Percentiles rank a stretch among this genome's conserved stretches.
phyloP scores from a whole-genome alignment of 2,329 filamentous ascomycete species.

The Alternaria incomplexa region DNA sequence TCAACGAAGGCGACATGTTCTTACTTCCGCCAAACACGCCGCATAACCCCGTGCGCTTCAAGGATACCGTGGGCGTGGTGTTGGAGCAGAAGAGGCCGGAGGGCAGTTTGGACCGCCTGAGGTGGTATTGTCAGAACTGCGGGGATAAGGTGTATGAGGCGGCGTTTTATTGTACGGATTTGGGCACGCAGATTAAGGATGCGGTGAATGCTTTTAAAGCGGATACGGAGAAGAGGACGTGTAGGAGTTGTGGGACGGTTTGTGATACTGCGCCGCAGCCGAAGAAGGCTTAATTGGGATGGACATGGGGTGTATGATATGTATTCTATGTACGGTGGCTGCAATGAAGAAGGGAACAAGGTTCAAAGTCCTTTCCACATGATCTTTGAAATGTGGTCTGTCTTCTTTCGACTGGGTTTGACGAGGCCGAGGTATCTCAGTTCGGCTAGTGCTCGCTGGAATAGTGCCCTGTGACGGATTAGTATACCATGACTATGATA shows the following conservation, averaged over 20 bases:
- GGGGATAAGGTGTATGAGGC: slow-evolving; percentile 80
- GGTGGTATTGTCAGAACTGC: slow-evolving; percentile 87
- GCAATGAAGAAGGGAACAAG: not conserved
- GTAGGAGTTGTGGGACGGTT: slow-evolving; percentile 75
- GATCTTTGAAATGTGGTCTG: slow-evolving; percentile 88
- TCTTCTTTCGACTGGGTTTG: slow-evolving; percentile 88
- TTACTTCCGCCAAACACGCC: slow-evolving; percentile 92
- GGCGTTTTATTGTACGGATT: slow-evolving; percentile 83
- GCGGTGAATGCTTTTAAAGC: slow-evolving; percentile 83
- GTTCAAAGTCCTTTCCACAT: slow-evolving; percentile 74
- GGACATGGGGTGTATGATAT: not conserved
- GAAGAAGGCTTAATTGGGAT: slow-evolving; percentile 18
- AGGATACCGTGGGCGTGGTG: slow-evolving; percentile 91
- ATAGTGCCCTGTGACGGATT: slow-evolving; percentile 63
- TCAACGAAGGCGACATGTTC: slow-evolving; percentile 93
- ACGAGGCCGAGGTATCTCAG: slow-evolving; percentile 84
- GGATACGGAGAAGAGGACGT: slow-evolving; percentile 73
- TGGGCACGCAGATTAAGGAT: slow-evolving; percentile 93
- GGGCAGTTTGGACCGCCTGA: slow-evolving; percentile 74
- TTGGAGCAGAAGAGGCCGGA: slow-evolving; percentile 82
- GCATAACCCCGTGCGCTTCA: slow-evolving; percentile 93
- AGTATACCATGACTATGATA: not conserved
- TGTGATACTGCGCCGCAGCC: slow-evolving; percentile 70
- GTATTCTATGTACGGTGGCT: slow-evolving; percentile 12
- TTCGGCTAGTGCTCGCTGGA: slow-evolving; percentile 86